phyloP scores from a whole-genome alignment of 805 yeast genomes.

The Hanseniaspora jakobsenii region DNA sequence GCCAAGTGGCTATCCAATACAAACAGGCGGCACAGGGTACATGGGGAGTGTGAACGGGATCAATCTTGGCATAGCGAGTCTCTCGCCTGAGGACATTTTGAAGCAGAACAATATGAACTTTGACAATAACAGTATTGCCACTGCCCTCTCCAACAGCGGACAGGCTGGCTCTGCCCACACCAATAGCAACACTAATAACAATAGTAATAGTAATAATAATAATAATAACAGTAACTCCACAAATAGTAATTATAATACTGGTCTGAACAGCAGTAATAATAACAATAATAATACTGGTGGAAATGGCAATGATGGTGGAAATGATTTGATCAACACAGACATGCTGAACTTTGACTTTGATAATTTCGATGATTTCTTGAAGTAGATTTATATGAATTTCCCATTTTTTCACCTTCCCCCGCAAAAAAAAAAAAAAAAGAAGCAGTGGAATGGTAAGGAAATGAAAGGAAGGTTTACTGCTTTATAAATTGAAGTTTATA shows the following conservation, averaged over 20 bases:
- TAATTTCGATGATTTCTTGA: constrained; percentile 14
- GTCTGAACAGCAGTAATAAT: constrained; percentile 2
- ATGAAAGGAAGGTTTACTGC: too few species aligned
- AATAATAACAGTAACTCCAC: background rate
- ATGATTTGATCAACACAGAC: too few species aligned
- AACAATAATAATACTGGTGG: background rate
- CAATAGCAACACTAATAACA: too few species aligned
- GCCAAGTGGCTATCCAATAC: too few species aligned
- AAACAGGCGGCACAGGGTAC: too few species aligned
- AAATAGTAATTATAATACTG: background rate
- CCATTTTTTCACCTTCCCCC: too few species aligned
- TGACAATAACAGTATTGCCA: background rate
- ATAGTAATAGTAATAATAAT: background rate
- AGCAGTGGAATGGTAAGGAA: too few species aligned
- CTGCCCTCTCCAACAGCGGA: too few species aligned
- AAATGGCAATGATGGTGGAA: background rate
- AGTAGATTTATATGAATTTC: background rate
- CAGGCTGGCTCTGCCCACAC: too few species aligned
- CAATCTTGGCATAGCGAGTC: constrained; percentile 5
- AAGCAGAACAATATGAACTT: constrained; percentile 5
- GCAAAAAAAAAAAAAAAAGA: too few species aligned
- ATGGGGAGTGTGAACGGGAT: background rate
- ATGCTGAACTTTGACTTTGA: constrained; percentile 15
- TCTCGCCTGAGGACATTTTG: constrained; percentile 12
- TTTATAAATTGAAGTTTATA: too few species aligned